phyloP scores from a whole-genome alignment of 2,329 filamentous ascomycete genomes.

The Colletotrichum gloeosporioides region DNA sequence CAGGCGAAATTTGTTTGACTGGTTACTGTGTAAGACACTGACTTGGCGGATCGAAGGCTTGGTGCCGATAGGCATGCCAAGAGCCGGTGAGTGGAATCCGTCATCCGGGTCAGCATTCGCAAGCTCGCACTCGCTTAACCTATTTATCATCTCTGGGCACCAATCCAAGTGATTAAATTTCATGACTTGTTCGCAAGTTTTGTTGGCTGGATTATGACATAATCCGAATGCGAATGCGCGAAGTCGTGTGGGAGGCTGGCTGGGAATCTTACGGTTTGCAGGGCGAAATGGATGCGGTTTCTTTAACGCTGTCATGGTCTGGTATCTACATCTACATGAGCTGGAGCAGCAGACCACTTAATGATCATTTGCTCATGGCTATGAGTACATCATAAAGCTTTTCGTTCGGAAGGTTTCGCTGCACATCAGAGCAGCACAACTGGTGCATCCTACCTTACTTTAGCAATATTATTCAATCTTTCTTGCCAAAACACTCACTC shows the following conservation, averaged over 20 bases:
- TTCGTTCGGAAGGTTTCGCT: not conserved
- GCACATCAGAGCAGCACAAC: not conserved
- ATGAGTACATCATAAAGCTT: not conserved
- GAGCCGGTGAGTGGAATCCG: not conserved
- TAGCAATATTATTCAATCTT: not conserved
- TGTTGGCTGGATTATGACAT: not conserved
- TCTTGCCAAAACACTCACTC: rapidly evolving
- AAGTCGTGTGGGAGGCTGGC: not conserved
- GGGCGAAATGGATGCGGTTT: not conserved
- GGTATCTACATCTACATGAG: not conserved
- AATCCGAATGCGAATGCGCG: not conserved
- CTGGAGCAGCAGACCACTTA: not conserved
- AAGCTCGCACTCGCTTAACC: constrained; percentile 23
- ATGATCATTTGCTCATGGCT: not conserved
- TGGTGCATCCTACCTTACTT: not conserved
- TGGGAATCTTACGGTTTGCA: not conserved
- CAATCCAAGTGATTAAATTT: constrained; percentile 10
- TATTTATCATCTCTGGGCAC: constrained; percentile 31
- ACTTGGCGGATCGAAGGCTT: not conserved
- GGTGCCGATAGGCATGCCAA: not conserved
- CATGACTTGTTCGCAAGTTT: not conserved
- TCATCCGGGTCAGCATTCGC: not conserved
- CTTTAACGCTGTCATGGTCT: not conserved
- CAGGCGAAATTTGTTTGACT: not conserved
- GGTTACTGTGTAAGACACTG: not conserved